phyloP scores from a whole-genome alignment of 2,329 filamentous ascomycete species.

The Pestalotiopsis sp. region DNA sequence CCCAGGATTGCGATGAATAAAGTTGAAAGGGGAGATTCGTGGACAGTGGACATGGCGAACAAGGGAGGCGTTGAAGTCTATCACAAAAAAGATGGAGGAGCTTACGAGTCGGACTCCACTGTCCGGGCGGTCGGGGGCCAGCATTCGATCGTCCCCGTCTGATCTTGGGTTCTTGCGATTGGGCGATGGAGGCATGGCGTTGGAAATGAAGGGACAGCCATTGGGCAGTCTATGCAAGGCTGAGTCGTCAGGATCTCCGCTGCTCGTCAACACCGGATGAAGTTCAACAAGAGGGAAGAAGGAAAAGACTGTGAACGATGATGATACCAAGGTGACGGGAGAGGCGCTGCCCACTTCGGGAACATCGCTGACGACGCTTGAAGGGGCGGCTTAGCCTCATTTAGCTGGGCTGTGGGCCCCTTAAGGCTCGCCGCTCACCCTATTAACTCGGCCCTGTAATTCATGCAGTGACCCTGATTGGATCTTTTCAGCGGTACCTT shows the following conservation, averaged over 20 bases:
- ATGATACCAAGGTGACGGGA: neutral
- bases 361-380: neutral
- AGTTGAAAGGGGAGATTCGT: neutral
- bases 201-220: slow-evolving; percentile 3
- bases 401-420: neutral
- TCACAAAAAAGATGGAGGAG: neutral
- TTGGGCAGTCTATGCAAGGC: neutral
- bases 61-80: neutral
- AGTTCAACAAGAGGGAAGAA: neutral
- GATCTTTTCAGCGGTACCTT: neutral
- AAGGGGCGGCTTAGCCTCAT: slow-evolving; percentile 6
- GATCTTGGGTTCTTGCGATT: neutral
- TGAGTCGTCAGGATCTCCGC: slow-evolving; percentile 2
- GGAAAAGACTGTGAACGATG: neutral
- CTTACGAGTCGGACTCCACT: neutral
- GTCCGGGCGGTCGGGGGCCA: neutral
- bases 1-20: neutral
- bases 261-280: neutral
- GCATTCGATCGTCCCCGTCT: neutral
- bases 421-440: neutral
- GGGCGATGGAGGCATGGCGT: neutral
- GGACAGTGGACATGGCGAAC: neutral
- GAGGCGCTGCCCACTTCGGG: slow-evolving; percentile 3
- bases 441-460: neutral
- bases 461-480: slow-evolving; percentile 1